phyloP scores from a whole-genome alignment of 2,329 filamentous ascomycete genomes.

The Thermoascus crustaceus region DNA sequence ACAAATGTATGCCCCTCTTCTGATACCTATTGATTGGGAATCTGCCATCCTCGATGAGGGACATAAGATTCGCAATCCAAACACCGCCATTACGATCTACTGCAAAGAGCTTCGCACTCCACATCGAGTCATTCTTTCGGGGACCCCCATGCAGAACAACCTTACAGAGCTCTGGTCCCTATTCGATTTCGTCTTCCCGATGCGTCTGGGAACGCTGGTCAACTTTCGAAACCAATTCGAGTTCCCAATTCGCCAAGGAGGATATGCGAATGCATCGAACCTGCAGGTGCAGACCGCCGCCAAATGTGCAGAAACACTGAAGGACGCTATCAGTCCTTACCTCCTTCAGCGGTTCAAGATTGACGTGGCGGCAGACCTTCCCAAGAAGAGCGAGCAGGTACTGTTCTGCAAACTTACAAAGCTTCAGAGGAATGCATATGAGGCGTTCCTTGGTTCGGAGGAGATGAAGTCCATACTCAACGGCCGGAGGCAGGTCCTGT shows the following conservation, averaged over 20 bases:
- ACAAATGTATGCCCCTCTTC: slow-evolving; percentile 78
- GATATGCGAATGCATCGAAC: slow-evolving; percentile 91
- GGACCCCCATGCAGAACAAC: slow-evolving; percentile 97
- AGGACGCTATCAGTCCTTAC: slow-evolving; percentile 89
- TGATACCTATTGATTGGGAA: slow-evolving; percentile 80
- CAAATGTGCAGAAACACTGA: slow-evolving; percentile 86
- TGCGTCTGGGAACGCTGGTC: slow-evolving; percentile 85
- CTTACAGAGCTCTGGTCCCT: slow-evolving; percentile 91
- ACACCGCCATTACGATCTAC: slow-evolving; percentile 86
- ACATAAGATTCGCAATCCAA: slow-evolving; percentile 95
- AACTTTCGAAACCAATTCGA: slow-evolving; percentile 89
- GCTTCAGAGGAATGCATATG: slow-evolving; percentile 70
- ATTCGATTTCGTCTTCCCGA: slow-evolving; percentile 95
- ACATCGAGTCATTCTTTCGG: slow-evolving; percentile 86
- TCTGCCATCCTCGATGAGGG: slow-evolving; percentile 94
- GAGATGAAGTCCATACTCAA: slow-evolving; percentile 78
- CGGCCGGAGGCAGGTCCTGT: slow-evolving; percentile 69
- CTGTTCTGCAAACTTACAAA: slow-evolving; percentile 88
- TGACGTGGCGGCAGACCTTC: slow-evolving; percentile 87
- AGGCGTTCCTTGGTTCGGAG: slow-evolving; percentile 69
- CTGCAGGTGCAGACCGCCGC: slow-evolving; percentile 89
- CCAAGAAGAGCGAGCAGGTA: slow-evolving; percentile 92
- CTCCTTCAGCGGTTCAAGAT: slow-evolving; percentile 85
- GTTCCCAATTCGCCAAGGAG: slow-evolving; percentile 83
- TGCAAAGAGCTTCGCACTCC: slow-evolving; percentile 89